Evolutionary conservation across 225 moss, liverwort and hornwort genomes (phyloP).

Genomic region (Climacium dendroides): DNA sequence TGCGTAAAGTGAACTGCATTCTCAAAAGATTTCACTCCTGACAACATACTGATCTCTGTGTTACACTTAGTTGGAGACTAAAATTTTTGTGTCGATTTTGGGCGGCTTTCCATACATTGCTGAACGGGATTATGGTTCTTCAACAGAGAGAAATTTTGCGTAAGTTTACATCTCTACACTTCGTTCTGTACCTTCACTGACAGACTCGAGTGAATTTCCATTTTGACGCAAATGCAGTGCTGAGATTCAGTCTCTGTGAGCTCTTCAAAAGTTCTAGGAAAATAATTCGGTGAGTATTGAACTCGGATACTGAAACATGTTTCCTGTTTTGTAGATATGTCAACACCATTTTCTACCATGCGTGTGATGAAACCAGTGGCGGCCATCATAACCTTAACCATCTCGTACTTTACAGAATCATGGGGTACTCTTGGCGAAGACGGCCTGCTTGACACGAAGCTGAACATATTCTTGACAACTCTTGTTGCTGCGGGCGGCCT

Average conservation of each 20-base stretch:
- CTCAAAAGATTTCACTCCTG: not conserved
- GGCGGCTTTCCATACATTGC: not conserved
- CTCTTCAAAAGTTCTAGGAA: not conserved
- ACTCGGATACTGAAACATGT: not conserved
- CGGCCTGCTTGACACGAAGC: conserved; percentile 11
- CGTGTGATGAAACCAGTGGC: conserved; percentile 40
- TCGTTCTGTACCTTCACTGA: not conserved
- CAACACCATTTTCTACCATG: conserved; percentile 48
- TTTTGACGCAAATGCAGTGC: not conserved
- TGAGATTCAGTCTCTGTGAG: not conserved
- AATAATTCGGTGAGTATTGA: not conserved
- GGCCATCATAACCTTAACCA: conserved; percentile 19
- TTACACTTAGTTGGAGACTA: not conserved
- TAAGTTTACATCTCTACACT: conserved; percentile 1
- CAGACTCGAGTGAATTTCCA: not conserved
- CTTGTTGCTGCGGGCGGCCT: conserved; percentile 22
- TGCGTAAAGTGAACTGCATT: not conserved
- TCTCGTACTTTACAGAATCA: conserved; percentile 37
- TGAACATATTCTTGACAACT: conserved; percentile 13
- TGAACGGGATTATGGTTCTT: not conserved
- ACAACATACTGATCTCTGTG: not conserved
- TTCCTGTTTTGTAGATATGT: conserved; percentile 20
- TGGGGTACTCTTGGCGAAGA: conserved; percentile 22
- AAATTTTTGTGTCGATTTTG: not conserved
- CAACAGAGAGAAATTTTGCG: conserved; percentile 37